Conservation (phyloP, 75 land plant genomes). For the Picea sitchensis region DNA sequence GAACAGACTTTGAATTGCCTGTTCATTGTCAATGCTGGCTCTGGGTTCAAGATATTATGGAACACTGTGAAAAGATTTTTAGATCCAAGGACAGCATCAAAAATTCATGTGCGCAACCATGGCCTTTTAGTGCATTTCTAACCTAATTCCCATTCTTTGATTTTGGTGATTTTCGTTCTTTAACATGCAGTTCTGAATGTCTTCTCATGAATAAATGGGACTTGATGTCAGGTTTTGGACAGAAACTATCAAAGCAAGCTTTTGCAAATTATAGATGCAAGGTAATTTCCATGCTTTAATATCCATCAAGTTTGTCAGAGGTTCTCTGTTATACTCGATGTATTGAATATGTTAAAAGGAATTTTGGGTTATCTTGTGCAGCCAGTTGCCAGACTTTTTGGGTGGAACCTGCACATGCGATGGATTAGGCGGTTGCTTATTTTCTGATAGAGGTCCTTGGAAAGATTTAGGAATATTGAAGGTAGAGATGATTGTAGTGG, state of each 20-base stretch:
- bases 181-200: not conserved
- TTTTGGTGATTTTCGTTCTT: not conserved
- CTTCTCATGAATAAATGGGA: not conserved
- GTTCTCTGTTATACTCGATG: not conserved
- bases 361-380: slow-evolving; percentile 16
- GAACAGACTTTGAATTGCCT: slow-evolving; percentile 69
- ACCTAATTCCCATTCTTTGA: not conserved
- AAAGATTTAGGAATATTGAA: slow-evolving; percentile 74
- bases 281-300: slow-evolving; percentile 28
- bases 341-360: not conserved
- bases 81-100: slow-evolving; percentile 78
- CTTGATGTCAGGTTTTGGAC: slow-evolving; percentile 58
- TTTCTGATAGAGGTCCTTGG: slow-evolving; percentile 89
- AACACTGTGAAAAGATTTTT: slow-evolving; percentile 66
- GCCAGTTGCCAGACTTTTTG: slow-evolving; percentile 88
- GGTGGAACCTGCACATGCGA: slow-evolving; percentile 82
- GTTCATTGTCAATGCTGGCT: slow-evolving; percentile 83
- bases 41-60: slow-evolving; percentile 85
- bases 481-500: slow-evolving; percentile 25
- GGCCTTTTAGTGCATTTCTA: not conserved
- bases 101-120: slow-evolving; percentile 54
- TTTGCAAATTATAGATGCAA: slow-evolving; percentile 62
- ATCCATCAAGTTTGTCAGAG: not conserved
- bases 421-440: slow-evolving; percentile 75
- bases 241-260: slow-evolving; percentile 47